Base-by-base conservation (phyloP, 176 grass and related monocot genomes). In the Phyllostachys edulis region DNA sequence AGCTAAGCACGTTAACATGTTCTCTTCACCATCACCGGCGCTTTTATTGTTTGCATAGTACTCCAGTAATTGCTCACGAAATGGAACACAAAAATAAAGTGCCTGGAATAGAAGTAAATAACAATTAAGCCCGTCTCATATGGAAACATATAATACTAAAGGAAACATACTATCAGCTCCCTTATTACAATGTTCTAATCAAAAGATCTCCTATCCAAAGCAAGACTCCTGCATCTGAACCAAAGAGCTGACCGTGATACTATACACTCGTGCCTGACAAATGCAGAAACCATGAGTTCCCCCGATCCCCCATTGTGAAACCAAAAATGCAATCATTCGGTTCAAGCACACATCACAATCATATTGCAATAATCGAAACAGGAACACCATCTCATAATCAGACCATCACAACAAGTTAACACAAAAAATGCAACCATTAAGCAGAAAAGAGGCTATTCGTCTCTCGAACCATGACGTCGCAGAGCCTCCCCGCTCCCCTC, bases 31-130 rank as follows among this genome's bases (percentile, higher is more conserved):
- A 82, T 98, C 96, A 37, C 76, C 68, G 38, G 71, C 46, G 64
- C 61, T 92, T 73, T 92, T 95, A 79, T 87, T 95, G 77, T 90
- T 93, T 32, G 63, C 89, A 90, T 95, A 98, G 84, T 98, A 93
- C 66, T 95, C 91, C 67, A 98, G 91, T 79, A 98, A 90, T 84
- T 98, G 96, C 72, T 98, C 96, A 23, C 96, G 89, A 55, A 93
- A 98, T 82, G 91, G 93, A 62, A 92, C 73, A 75, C 91, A 95
- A 40, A 95, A 98, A 70, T 93, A 92, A 86, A 95, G 90, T 70
- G 91, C 92, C 93, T 98, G 87, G 6, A 32, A 42, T 18, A 47
- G 7, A 47, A 87, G 38, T 40, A 51, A 16, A 50, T 45, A 64
- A 36, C 10, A 42, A 77, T 56, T 44, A 54, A 40, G 21, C 39